phyloP scores from a whole-genome alignment of 23 red algal genomes.

The Agarophyton chilense region DNA sequence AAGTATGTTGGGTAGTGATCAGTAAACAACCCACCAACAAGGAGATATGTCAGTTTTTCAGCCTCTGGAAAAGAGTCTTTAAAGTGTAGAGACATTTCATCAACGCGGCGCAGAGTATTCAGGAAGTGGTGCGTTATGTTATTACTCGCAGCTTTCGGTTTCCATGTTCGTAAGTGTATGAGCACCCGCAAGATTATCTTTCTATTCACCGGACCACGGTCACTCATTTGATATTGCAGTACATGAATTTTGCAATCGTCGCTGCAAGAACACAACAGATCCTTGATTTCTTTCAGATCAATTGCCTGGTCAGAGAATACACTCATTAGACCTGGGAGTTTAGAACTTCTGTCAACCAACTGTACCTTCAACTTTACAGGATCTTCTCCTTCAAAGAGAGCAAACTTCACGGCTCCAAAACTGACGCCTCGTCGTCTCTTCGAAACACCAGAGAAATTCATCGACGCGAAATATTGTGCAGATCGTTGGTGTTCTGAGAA shows the following conservation, averaged over 20 bases:
- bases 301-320: conserved; percentile 7
- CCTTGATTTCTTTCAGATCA: not conserved
- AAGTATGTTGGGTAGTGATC: conserved; percentile 65
- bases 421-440: not conserved
- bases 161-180: not conserved
- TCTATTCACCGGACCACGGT: not conserved
- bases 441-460: not conserved
- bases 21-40: conserved; percentile 69
- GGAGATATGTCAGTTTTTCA: conserved; percentile 26
- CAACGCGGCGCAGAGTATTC: conserved; percentile 8
- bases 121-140: conserved; percentile 32
- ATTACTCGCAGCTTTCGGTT: conserved; percentile 13
- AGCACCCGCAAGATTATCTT: conserved; percentile 20
- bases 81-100: not conserved
- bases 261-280: conserved; percentile 15
- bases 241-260: conserved; percentile 24
- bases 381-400: conserved; percentile 15
- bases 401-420: conserved; percentile 53
- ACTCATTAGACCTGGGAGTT: conserved; percentile 22
- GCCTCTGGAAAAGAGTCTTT: conserved; percentile 40
- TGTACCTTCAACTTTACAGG: conserved; percentile 34
- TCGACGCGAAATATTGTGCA: not conserved
- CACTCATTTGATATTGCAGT: conserved; percentile 30
- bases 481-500: not conserved
- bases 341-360: conserved; percentile 32